Base-by-base conservation (phyloP, 2,329 filamentous ascomycete species). In the Ascomycota sp. region DNA sequence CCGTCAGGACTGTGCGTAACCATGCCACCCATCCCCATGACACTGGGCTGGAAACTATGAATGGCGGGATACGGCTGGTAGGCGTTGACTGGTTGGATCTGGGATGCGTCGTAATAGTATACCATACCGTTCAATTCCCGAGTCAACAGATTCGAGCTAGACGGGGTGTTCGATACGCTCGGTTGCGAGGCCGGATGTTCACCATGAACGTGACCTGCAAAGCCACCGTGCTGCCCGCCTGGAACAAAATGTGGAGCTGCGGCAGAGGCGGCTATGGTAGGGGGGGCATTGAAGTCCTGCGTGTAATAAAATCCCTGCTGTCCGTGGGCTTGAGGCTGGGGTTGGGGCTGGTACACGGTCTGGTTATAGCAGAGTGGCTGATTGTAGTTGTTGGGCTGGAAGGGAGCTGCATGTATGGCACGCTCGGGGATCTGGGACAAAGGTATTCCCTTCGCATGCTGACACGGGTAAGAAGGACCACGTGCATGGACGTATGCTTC, bases 61-160 rank as follows among this genome's bases (percentile, higher is more conserved):
- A 60, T 48, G 6, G 59, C 45, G 32, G 60, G 56, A 36, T 63
- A 66, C 1, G 53, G 33, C 20, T 58, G 54, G 38, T 66, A 69
- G 13, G 48, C 42, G 29, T 56, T 47, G 37, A 68, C 56, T 1
- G 65, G 55, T 19, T 69, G 58, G 28, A 85, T 57, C 45, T 83
- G 75, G n/a, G 73, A 65, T 7, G 80, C 65, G 45, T 92, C 79
- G 43, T 83, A 85, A 48, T 93, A 98, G 51, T 92, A 95, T 1
- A 93, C 83, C 67, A 91, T 95, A 36, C 89, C 89, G 41, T 93
- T 92, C 38, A 75, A 74, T 56, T 95, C 86, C 50, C 94, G 85
- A 0, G 82, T 81, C 28, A 76, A 66, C 25, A 71, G 49, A 37
- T 59, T 66, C 12, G 58, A 43, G 20, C 46, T 43, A 20, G 40